Base-by-base conservation (phyloP, 148 eudicot species). In the Dysphania ambrosioides region DNA sequence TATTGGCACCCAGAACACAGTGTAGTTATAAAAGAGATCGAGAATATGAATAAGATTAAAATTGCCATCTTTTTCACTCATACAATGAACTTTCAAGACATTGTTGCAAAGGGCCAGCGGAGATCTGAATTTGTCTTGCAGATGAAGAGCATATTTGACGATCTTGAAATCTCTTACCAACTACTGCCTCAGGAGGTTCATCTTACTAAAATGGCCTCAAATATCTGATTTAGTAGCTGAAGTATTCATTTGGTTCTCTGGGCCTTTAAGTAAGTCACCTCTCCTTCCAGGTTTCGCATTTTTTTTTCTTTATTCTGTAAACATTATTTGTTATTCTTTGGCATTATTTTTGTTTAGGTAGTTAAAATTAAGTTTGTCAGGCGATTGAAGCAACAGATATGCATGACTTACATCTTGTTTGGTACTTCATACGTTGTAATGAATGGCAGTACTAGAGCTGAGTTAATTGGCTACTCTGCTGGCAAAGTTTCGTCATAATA, bases 141-240 rank as follows among this genome's bases (percentile, higher is more conserved):
- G 78, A 42, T 87, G 82, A 93, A 93, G 92, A 79, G 66, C 55
- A 80, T 90, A 5, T 88, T 93, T 69, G 98, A 90, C 51, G 86
- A 91, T 19, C 84, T 93, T 8, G 76, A 79, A 13, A 89, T 93
- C 80, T 78, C 68, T 66, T 90, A 84, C 76, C 78, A 82, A 69
- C 92, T 90, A 21, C 85, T 90, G 38, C 92, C 98, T 6, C 98
- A 89, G 78, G 89, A 90, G 64, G 82, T 93, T 83, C 83, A 80
- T 75, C 86, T 93, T 16, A 74, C 60, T 66, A 70, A 74, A 30
- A 38, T 67, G 53, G n/a, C 73, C 0, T 10, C 56, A 47, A 26
- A 35, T 30, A n/a, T 53, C 34, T 71, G 51, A 49, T 40, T 36
- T 19, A 4, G 23, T 9, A 1, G 68, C 3, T 2, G 16, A 18